Evolutionary conservation across 2,329 filamentous ascomycete genomes (phyloP).

Genomic region (Thermothelomyces thermophilus): DNA sequence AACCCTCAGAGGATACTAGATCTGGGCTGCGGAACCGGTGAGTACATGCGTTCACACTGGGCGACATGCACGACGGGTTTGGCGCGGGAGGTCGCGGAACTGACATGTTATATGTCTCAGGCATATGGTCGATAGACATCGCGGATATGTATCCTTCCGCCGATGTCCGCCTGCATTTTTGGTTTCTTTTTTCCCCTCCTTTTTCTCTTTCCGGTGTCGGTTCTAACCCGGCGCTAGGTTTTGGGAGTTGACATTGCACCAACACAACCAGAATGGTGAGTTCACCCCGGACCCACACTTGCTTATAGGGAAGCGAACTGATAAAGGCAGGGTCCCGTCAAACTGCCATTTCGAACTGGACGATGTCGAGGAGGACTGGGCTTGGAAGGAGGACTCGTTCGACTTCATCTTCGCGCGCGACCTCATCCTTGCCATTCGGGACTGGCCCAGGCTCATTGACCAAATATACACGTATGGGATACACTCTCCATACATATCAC

Average conservation of each 20-base stretch:
- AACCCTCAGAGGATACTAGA: constrained; percentile 29
- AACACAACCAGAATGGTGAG: constrained; percentile 38
- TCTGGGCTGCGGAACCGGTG: constrained; percentile 27
- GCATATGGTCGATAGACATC: constrained; percentile 31
- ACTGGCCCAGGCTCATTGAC: constrained; percentile 33
- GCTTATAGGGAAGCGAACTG: neutral
- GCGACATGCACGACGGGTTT: neutral
- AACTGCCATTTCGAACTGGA: constrained; percentile 34
- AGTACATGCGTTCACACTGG: neutral
- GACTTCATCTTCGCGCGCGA: constrained; percentile 33
- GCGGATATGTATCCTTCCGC: constrained; percentile 19
- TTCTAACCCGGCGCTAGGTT: constrained; percentile 22
- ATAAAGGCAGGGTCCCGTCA: constrained; percentile 26
- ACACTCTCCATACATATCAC: neutral
- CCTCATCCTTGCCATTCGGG: constrained; percentile 19
- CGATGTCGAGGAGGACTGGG: constrained; percentile 33
- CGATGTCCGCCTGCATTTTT: neutral
- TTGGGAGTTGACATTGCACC: constrained; percentile 45
- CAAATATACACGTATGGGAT: constrained; percentile 27
- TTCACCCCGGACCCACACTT: neutral
- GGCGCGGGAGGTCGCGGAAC: neutral
- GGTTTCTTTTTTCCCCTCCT: neutral
- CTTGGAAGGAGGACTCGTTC: constrained; percentile 31
- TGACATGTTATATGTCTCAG: constrained; percentile 18
- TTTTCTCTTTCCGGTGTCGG: neutral